Evolutionary conservation across 495 filamentous ascomycete genomes (phyloP).

Genomic region (Bryoglossum gracile): DNA sequence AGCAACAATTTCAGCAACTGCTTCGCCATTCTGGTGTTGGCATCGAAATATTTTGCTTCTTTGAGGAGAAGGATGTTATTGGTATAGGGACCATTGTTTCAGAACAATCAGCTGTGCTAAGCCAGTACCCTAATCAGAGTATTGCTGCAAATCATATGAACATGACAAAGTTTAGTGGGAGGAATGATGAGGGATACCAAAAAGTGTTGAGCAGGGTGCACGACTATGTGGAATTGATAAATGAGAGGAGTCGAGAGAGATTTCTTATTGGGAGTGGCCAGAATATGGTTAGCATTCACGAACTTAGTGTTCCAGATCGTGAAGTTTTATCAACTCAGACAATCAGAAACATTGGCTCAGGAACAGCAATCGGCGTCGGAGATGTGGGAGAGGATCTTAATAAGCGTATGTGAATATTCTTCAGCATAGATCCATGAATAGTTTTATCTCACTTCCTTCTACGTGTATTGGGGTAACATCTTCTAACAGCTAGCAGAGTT

Average conservation of each 20-base stretch:
- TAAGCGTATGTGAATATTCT: too few relatives aligned
- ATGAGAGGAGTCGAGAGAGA: too few relatives aligned
- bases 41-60: constrained; percentile 26
- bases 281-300: too few relatives aligned
- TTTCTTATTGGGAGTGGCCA: too few relatives aligned
- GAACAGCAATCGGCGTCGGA: too few relatives aligned
- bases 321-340: too few relatives aligned
- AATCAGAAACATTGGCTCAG: too few relatives aligned
- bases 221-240: too few relatives aligned
- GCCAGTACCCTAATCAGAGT: constrained; percentile 24
- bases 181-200: constrained; percentile 30
- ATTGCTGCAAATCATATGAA: constrained; percentile 34
- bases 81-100: constrained; percentile 12
- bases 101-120: constrained; percentile 17
- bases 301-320: too few relatives aligned
- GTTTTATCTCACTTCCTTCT: constrained; percentile 2
- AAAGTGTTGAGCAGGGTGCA: too few relatives aligned
- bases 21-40: constrained; percentile 6
- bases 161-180: constrained; percentile 33
- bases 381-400: too few relatives aligned
- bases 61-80: constrained; percentile 20
- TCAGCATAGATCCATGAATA: constrained; percentile 9
- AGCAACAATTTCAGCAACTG: constrained; percentile 22
- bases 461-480: constrained; percentile 1
- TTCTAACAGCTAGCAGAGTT: constrained; percentile 7